These are phyloP conservation scores for Hypericum perforatum DNA, from an alignment of 345 rosid species.

Conservation along the genomic window DNA sequence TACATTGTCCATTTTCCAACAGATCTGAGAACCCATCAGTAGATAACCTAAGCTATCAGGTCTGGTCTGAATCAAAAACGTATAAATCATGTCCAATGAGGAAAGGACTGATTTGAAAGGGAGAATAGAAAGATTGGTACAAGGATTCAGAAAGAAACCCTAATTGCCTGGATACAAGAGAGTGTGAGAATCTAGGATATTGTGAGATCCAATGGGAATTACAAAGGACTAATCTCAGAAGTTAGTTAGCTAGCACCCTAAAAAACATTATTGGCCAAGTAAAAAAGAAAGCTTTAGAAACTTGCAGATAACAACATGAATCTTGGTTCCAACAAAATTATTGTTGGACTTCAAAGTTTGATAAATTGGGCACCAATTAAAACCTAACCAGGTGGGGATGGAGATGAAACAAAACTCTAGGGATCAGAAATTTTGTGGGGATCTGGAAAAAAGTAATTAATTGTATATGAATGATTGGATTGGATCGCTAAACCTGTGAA, in stretches of 20 bases:
- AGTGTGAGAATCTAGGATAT: background rate
- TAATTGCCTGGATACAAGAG: constrained; percentile 8
- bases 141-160: constrained; percentile 20
- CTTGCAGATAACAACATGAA: background rate
- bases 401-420: no score
- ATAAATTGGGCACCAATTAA: no score
- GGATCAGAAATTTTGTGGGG: no score
- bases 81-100: constrained; percentile 6
- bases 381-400: no score
- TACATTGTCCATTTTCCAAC: constrained; percentile 11
- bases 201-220: constrained; percentile 29
- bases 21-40: constrained; percentile 4
- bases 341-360: no score
- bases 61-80: constrained; percentile 19
- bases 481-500: no score
- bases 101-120: constrained; percentile 10
- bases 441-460: no score
- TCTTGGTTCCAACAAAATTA: no score
- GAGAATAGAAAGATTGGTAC: no score
- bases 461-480: no score
- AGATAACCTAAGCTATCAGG: constrained; percentile 1
- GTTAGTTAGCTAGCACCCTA: background rate
- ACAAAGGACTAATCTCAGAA: constrained; percentile 6
- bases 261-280: background rate
- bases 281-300: background rate